These are phyloP conservation scores for Hemileia vastatrix DNA, from an alignment of 1,284 basidiomycete species.

Conservation along the genomic window DNA sequence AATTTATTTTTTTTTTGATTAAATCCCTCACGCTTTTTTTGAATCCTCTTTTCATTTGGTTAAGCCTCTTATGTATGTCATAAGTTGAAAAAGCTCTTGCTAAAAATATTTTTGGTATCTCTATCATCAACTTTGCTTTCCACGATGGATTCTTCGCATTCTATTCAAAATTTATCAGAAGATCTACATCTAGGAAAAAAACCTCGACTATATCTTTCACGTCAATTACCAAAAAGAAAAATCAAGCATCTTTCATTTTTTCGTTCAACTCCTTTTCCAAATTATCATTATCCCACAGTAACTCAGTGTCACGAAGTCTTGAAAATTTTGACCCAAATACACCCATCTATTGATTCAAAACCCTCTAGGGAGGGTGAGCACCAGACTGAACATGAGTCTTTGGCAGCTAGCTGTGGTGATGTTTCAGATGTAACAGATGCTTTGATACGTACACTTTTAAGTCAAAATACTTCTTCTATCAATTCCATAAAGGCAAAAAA, in stretches of 20 bases:
- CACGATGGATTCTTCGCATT: too few species aligned
- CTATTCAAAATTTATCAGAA: too few species aligned
- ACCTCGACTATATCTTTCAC: too few species aligned
- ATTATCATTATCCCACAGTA: conserved; percentile 51
- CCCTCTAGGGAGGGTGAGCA: conserved; percentile 46
- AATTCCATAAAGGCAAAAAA: conserved; percentile 60
- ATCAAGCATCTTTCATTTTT: conserved; percentile 21
- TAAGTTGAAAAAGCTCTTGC: too few species aligned
- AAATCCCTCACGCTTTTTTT: too few species aligned
- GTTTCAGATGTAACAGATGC: conserved; percentile 61
- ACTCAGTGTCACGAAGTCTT: conserved; percentile 51
- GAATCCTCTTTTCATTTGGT: too few species aligned
- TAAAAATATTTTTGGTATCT: too few species aligned
- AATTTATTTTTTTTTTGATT: too few species aligned
- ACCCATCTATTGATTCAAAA: conserved; percentile 44
- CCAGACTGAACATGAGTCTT: conserved; percentile 39
- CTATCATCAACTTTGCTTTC: too few species aligned
- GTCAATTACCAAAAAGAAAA: conserved; percentile 26
- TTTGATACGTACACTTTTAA: conserved; percentile 60
- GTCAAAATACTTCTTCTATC: conserved; percentile 59
- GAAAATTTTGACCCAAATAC: conserved; percentile 47
- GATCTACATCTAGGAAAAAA: too few species aligned
- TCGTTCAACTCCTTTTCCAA: conserved; percentile 51
- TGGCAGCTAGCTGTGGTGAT: conserved; percentile 51
- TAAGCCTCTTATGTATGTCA: too few species aligned